Evolutionary conservation across 2,329 filamentous ascomycete genomes (phyloP).

Genomic region (Alternaria burnsii): DNA sequence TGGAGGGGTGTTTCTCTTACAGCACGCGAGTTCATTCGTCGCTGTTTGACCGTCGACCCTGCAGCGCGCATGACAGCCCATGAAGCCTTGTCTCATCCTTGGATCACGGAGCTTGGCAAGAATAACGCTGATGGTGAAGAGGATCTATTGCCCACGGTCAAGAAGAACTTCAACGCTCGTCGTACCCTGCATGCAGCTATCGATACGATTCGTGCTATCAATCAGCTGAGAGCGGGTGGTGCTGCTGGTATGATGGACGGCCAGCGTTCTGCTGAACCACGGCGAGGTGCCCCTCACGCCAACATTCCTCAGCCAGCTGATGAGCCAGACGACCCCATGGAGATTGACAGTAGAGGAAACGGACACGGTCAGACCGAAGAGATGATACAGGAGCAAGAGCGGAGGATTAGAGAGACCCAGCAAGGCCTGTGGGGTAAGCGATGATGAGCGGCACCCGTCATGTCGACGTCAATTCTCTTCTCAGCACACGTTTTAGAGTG

Average conservation of each 20-base stretch:
- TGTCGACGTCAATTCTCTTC: background rate
- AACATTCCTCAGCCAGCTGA: constrained; percentile 48
- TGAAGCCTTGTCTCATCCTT: constrained; percentile 72
- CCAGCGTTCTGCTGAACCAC: constrained; percentile 64
- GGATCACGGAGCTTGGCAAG: constrained; percentile 67
- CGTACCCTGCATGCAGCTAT: constrained; percentile 72
- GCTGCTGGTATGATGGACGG: constrained; percentile 69
- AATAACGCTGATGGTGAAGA: constrained; percentile 51
- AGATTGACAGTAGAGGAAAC: constrained; percentile 63
- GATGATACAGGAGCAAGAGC: constrained; percentile 68
- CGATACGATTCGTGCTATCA: constrained; percentile 73
- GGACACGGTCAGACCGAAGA: constrained; percentile 69
- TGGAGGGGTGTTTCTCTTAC: constrained; percentile 91
- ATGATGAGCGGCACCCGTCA: constrained; percentile 12
- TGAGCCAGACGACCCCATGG: constrained; percentile 54
- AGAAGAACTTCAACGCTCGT: constrained; percentile 75
- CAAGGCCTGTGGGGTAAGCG: constrained; percentile 63
- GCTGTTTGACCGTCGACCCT: constrained; percentile 91
- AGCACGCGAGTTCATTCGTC: constrained; percentile 88
- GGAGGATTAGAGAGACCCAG: constrained; percentile 66
- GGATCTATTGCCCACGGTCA: constrained; percentile 70
- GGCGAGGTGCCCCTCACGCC: constrained; percentile 42
- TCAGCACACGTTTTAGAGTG: constrained; percentile 6
- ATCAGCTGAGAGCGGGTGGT: constrained; percentile 70
- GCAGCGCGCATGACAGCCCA: constrained; percentile 89